These are phyloP conservation scores for Lachnellula hyalina DNA, from an alignment of 2,329 filamentous ascomycete species.

Conservation along the genomic window DNA sequence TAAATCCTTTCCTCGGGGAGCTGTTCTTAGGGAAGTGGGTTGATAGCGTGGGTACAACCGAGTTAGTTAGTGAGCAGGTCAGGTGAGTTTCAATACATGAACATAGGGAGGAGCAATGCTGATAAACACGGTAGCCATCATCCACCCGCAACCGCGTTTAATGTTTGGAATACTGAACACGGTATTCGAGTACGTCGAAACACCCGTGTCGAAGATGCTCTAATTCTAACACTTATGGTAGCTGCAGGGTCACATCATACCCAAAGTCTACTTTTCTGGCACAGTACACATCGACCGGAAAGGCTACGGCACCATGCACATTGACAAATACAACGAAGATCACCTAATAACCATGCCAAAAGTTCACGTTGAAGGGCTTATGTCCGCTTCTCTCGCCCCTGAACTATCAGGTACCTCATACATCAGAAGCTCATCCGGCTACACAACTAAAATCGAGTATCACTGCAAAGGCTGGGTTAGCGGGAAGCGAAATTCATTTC, in stretches of 20 bases:
- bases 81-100: conserved; percentile 39
- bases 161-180: conserved; percentile 79
- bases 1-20: conserved; percentile 94
- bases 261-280: conserved; percentile 88
- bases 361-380: conserved; percentile 87
- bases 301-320: conserved; percentile 77
- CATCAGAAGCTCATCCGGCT: conserved; percentile 82
- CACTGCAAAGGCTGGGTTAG: conserved; percentile 88
- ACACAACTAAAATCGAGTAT: conserved; percentile 85
- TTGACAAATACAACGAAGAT: conserved; percentile 52
- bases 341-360: conserved; percentile 89
- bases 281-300: conserved; percentile 94
- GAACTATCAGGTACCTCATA: conserved; percentile 81
- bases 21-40: conserved; percentile 89
- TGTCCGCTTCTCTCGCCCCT: conserved; percentile 78
- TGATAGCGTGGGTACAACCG: conserved; percentile 73
- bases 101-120: not conserved
- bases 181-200: conserved; percentile 49
- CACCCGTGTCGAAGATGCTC: not conserved
- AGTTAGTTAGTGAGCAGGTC: conserved; percentile 90
- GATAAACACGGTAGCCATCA: conserved; percentile 57
- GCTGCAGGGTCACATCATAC: conserved; percentile 82
- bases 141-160: conserved; percentile 89
- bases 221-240: conserved; percentile 28
- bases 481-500: conserved; percentile 89